Evolutionary conservation across 345 rosid genomes (phyloP).

Genomic region (Raphanus raphanistrum): DNA sequence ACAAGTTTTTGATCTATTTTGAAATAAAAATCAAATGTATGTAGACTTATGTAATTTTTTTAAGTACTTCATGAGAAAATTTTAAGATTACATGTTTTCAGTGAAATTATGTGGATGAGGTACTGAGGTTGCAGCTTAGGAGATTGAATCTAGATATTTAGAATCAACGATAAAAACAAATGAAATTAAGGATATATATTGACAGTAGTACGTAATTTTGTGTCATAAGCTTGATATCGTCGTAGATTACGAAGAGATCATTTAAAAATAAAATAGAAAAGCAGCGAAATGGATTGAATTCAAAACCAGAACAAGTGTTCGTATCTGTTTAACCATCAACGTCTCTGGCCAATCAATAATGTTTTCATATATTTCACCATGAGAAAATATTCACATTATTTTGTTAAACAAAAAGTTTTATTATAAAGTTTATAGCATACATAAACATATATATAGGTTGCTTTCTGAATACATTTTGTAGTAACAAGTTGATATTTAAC

Average conservation of each 20-base stretch:
- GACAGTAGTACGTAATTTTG: neutral
- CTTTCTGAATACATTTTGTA: constrained; percentile 15
- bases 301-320: neutral
- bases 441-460: constrained; percentile 12
- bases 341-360: constrained; percentile 1
- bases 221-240: constrained; percentile 3
- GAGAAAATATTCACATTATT: neutral
- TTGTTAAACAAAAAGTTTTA: neutral
- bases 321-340: neutral
- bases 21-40: constrained; percentile 21
- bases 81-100: neutral
- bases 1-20: constrained; percentile 35
- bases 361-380: neutral
- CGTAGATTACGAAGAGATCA: constrained; percentile 10
- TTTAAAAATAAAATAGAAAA: neutral
- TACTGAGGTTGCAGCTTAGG: neutral
- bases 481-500: constrained; percentile 30
- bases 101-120: constrained; percentile 9
- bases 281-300: neutral
- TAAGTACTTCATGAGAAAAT: neutral
- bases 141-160: constrained; percentile 12
- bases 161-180: constrained; percentile 18
- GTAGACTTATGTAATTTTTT: neutral
- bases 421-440: neutral
- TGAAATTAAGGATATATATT: neutral